Conservation (phyloP, 2,329 filamentous ascomycete species). For the Lachnum nothofagi region DNA sequence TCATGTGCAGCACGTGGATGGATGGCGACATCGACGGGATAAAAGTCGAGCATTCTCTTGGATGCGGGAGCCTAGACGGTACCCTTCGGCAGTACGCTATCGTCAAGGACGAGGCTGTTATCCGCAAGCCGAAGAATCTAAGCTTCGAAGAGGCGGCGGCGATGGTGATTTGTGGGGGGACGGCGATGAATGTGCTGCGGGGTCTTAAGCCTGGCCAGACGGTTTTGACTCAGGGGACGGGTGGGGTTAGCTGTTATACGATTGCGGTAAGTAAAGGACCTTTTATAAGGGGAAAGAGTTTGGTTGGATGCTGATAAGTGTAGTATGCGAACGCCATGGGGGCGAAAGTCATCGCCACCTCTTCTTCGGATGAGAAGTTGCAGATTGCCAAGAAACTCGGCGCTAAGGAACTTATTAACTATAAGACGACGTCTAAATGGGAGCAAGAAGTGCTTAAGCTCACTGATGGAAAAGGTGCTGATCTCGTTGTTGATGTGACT, state of each 20-base stretch:
- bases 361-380: constrained; percentile 15
- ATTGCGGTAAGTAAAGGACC: constrained; percentile 27
- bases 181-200: constrained; percentile 51
- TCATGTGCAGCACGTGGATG: constrained; percentile 49
- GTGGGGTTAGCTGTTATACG: constrained; percentile 41
- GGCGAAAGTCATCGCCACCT: constrained; percentile 26
- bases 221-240: constrained; percentile 49
- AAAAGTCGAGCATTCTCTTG: constrained; percentile 47
- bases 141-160: constrained; percentile 53
- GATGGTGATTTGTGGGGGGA: constrained; percentile 55
- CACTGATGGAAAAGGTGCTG: constrained; percentile 47
- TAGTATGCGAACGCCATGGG: constrained; percentile 39
- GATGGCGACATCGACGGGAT: constrained; percentile 11
- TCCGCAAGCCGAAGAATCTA: constrained; percentile 51
- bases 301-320: constrained; percentile 10
- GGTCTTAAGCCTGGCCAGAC: constrained; percentile 41
- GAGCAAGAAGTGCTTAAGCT: constrained; percentile 51
- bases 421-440: constrained; percentile 50
- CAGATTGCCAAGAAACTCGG: constrained; percentile 12
- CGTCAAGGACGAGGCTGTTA: constrained; percentile 49
- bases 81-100: constrained; percentile 54
- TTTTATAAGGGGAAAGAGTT: not conserved
- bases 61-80: constrained; percentile 47
- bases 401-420: constrained; percentile 19
- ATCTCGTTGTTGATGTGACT: constrained; percentile 59